phyloP scores from a whole-genome alignment of 441 rosid species.

The Sinapis alba region DNA sequence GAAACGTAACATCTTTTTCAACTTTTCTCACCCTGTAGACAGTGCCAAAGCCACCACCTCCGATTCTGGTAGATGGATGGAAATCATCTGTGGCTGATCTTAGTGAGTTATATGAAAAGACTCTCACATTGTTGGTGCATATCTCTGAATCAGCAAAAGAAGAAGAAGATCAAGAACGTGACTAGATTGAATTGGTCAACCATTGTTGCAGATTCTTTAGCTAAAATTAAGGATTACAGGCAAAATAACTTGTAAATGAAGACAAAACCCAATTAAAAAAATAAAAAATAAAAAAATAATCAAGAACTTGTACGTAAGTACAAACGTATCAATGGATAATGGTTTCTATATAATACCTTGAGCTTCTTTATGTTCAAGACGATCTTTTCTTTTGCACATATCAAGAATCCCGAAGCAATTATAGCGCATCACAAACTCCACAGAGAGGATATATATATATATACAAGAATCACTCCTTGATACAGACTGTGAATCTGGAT shows the following conservation, averaged over 20 bases:
- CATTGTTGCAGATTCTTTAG: neutral
- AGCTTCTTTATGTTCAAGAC: constrained; percentile 41
- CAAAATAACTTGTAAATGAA: neutral
- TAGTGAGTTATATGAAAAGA: constrained; percentile 70
- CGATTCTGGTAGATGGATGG: constrained; percentile 79
- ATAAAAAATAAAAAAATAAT: constrained; percentile 14
- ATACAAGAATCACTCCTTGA: neutral
- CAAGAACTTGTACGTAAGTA: neutral
- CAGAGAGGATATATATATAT: neutral
- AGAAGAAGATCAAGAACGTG: constrained; percentile 6
- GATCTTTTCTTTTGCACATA: constrained; percentile 45
- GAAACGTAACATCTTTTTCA: neutral
- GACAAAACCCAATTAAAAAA: neutral
- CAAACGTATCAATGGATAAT: constrained; percentile 6
- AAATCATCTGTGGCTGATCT: constrained; percentile 78
- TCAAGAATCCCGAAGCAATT: constrained; percentile 53
- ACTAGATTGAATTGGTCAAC: constrained; percentile 16
- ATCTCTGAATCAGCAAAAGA: constrained; percentile 50
- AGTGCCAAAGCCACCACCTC: constrained; percentile 95
- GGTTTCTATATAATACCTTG: constrained; percentile 53
- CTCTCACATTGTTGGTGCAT: constrained; percentile 64
- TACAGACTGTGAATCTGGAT: constrained; percentile 2
- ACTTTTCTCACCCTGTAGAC: constrained; percentile 67
- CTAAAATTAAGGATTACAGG: neutral
- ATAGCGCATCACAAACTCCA: constrained; percentile 52